These are phyloP conservation scores for Piromyces finnis DNA, from an alignment of 192 early-diverging fungal species.

Conservation along the genomic window DNA sequence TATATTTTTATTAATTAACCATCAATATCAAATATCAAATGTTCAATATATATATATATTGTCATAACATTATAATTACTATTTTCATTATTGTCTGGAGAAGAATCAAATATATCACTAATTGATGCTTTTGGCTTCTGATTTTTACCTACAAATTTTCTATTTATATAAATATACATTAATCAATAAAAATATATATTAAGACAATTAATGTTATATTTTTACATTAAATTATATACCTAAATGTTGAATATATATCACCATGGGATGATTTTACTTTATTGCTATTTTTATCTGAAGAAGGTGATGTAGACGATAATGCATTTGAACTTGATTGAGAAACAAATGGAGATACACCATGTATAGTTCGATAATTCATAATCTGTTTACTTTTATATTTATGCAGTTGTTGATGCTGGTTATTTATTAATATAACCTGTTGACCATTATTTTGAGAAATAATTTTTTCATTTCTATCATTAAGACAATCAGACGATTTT, in stretches of 20 bases:
- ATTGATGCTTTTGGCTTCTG: background rate
- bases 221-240: too few relatives aligned
- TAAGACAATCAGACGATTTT: background rate
- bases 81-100: background rate
- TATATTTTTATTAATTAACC: too few relatives aligned
- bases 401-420: background rate
- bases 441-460: background rate
- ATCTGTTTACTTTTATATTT: background rate
- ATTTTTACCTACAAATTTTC: background rate
- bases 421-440: background rate
- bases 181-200: background rate
- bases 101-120: background rate
- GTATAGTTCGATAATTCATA: background rate
- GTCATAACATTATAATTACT: too few relatives aligned
- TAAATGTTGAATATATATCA: background rate
- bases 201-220: too few relatives aligned
- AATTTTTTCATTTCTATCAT: background rate
- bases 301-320: too few relatives aligned
- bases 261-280: background rate
- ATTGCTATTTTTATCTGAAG: background rate
- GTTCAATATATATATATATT: too few relatives aligned
- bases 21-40: too few relatives aligned
- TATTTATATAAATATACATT: background rate
- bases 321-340: background rate
- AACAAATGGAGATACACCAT: background rate